Conservation (phyloP, 2,329 filamentous ascomycete genomes). For the Fusarium pilosicola region DNA sequence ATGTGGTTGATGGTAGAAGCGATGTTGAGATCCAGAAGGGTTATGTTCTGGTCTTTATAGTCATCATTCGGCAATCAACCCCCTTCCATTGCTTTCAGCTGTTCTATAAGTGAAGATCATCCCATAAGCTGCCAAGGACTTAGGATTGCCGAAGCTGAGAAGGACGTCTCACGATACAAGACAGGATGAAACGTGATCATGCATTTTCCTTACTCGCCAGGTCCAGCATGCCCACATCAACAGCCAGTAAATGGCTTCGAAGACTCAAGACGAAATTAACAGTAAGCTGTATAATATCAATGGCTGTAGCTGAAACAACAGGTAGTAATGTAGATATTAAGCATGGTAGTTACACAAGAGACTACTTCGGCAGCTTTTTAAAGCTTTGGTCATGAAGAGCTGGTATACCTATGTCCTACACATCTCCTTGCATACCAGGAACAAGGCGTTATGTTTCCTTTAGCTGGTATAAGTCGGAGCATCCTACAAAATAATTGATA, state of each 20-base stretch:
- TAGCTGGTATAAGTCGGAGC: fast-evolving
- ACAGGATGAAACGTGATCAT: neutral
- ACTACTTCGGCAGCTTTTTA: fast-evolving
- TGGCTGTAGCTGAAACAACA: neutral
- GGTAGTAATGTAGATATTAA: neutral
- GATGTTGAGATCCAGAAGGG: too few species aligned
- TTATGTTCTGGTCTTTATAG: neutral
- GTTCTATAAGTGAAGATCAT: neutral
- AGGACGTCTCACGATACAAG: neutral
- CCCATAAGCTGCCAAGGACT: neutral
- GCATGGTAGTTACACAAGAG: too few species aligned
- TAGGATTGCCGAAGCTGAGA: neutral
- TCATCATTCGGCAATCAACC: neutral
- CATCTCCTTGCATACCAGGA: fast-evolving
- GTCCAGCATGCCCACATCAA: neutral
- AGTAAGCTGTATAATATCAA: neutral
- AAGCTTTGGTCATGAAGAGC: too few species aligned
- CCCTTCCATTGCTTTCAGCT: too few species aligned
- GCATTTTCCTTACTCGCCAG: neutral
- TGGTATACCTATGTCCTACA: fast-evolving
- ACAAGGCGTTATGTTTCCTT: fast-evolving
- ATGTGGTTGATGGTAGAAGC: neutral
- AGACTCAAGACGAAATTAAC: neutral
- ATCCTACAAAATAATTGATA: fast-evolving
- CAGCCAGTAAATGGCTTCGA: neutral